Base-by-base conservation (phyloP, 129 eudicot species). In the Ambrosia artemisiifolia region DNA sequence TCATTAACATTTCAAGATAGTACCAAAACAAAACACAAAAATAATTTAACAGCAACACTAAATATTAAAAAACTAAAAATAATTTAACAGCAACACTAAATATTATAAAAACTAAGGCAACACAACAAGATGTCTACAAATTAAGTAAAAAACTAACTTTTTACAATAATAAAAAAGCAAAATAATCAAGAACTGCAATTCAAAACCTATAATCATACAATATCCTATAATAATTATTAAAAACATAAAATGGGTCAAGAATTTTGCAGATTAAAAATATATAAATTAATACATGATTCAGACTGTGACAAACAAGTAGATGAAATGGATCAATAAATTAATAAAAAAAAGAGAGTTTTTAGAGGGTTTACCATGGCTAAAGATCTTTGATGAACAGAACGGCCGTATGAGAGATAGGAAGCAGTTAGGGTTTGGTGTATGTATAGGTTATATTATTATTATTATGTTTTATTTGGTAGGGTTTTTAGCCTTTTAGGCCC, bases 301-400 rank as follows among this genome's bases (percentile, higher is more conserved):
- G 12, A 10, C 20, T 36, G 19, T 70, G 55, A 56, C 64, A 20
- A 0, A 2, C 43, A 62, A 33, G 5, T 5, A 11, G 36, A 2
- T 61, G 20, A 4, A 17, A 6, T 14, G 2, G 44, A 57, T 14
- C 4, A 42, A 38, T 5, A 2, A 38, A 40, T 3, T 7, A 28
- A 11, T 20, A 40, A 36, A 35, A n/a, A 64, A 0, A 11, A 63
- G 30, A 74, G 62, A n/a, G n/a, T n/a, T 4, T 64, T 64, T 20
- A 12, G 46, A 7, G 67, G 11, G n/a, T 13, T 40, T 71, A 75
- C 73, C 79, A 75, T 75, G 67, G 73, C 43, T 75, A 38, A 46
- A 65, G 59, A 65, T 65, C 67, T 65, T 56, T 32, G 73, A 13
- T 38, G 79, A 65, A 65, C 79, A 19, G 24, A n/a, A 16, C 44